Conservation (phyloP, 2,329 filamentous ascomycete genomes). For the Colletotrichum sp. region DNA sequence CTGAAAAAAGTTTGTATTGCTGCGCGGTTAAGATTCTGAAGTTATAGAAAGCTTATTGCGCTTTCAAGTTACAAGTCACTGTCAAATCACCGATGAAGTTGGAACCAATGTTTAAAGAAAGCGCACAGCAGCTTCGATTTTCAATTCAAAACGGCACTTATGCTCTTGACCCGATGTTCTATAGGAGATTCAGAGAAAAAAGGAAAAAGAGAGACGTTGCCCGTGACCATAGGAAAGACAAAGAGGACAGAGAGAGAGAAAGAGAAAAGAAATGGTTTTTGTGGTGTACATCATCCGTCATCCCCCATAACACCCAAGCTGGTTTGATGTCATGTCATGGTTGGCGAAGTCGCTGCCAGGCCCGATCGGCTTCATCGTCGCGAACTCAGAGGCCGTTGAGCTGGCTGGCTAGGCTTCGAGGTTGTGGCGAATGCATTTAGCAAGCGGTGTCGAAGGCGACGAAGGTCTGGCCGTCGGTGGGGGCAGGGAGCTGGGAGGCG, state of each 20-base stretch:
- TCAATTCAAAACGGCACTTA: neutral
- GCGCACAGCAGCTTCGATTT: neutral
- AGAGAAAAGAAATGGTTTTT: neutral
- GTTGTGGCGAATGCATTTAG: neutral
- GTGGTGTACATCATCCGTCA: neutral
- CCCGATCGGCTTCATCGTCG: neutral
- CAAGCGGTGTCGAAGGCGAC: slow-evolving; percentile 5
- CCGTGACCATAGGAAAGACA: neutral
- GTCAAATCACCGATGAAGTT: neutral
- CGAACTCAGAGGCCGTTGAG: neutral
- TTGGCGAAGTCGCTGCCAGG: neutral
- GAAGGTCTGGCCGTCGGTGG: slow-evolving; percentile 7
- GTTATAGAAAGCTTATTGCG: rapidly evolving
- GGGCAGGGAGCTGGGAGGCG: slow-evolving; percentile 11
- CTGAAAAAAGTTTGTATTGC: rapidly evolving
- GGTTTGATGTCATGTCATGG: neutral
- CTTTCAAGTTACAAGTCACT: neutral
- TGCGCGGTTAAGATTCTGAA: rapidly evolving
- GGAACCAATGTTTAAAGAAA: neutral
- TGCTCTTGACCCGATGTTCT: neutral
- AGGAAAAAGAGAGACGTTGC: neutral
- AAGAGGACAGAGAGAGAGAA: neutral
- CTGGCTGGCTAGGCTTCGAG: neutral
- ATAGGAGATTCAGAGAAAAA: neutral
- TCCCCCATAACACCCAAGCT: neutral